A percentile compares a stretch with the other conserved stretches of the same genome.
phyloP scores from a whole-genome alignment of 306 rosid species.

The Astragalus glycyphyllos region DNA sequence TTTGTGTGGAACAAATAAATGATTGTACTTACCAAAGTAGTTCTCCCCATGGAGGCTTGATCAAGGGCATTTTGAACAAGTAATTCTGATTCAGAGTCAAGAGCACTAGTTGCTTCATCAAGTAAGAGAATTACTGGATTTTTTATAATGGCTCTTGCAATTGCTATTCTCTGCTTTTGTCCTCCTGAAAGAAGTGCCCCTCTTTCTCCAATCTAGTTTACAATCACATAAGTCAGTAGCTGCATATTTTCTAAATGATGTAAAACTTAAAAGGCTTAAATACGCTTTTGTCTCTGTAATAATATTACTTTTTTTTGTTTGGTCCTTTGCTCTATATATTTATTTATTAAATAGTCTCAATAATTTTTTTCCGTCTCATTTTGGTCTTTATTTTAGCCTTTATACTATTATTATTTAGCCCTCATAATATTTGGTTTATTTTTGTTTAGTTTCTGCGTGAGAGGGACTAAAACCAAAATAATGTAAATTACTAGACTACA shows the following conservation, averaged over 20 bases:
- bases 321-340: no score
- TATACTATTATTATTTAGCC: no score
- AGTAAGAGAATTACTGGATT: conserved; percentile 89
- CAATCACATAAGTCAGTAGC: conserved; percentile 29
- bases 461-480: no score
- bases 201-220: conserved; percentile 78
- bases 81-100: conserved; percentile 90
- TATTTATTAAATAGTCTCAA: no score
- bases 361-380: no score
- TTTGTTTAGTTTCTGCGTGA: no score
- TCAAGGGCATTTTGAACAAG: conserved; percentile 94
- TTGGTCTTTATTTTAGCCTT: no score
- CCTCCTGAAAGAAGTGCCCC: conserved; percentile 95
- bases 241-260: background rate
- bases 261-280: conserved; percentile 1
- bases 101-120: conserved; percentile 99
- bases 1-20: conserved; percentile 9
- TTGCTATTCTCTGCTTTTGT: conserved; percentile 91
- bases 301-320: no score
- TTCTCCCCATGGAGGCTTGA: conserved; percentile 96
- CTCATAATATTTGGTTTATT: no score
- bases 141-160: conserved; percentile 91
- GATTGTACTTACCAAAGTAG: conserved; percentile 71
- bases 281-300: no score
- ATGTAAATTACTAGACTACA: no score